phyloP scores from a whole-genome alignment of 805 yeast genomes.

The Lachancea meyersii region DNA sequence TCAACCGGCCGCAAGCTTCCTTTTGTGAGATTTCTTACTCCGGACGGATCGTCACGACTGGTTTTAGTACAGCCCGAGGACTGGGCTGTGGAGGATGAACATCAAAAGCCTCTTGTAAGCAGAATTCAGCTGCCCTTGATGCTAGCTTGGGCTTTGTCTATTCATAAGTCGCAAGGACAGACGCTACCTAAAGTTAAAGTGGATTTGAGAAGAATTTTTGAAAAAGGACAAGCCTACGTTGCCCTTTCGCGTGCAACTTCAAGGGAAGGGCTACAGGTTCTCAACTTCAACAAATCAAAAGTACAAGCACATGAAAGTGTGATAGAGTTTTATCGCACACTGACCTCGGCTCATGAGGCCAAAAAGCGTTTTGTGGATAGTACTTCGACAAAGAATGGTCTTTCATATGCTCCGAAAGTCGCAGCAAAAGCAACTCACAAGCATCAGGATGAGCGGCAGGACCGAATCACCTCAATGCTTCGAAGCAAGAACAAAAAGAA shows the following conservation, averaged over 20 bases:
- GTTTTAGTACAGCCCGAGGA: constrained; percentile 74
- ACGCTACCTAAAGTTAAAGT: constrained; percentile 72
- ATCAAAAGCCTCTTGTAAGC: constrained; percentile 58
- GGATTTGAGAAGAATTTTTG: constrained; percentile 71
- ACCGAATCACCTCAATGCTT: constrained; percentile 16
- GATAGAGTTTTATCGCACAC: constrained; percentile 53
- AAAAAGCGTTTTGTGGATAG: constrained; percentile 11
- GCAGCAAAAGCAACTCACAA: constrained; percentile 1
- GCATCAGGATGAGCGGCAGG: constrained; percentile 8
- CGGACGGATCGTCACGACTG: constrained; percentile 68
- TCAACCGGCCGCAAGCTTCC: constrained; percentile 53
- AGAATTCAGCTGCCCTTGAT: constrained; percentile 80
- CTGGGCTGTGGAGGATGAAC: constrained; percentile 75
- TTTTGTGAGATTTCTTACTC: constrained; percentile 64
- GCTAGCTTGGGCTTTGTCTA: constrained; percentile 94
- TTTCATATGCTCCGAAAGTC: constrained; percentile 6
- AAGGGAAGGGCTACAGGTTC: constrained; percentile 74
- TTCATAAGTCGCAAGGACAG: constrained; percentile 95
- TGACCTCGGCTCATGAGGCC: constrained; percentile 33
- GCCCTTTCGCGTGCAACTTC: constrained; percentile 88
- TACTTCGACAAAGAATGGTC: constrained; percentile 6
- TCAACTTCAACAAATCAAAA: constrained; percentile 57
- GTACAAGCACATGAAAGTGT: constrained; percentile 72
- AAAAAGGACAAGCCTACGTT: constrained; percentile 92
- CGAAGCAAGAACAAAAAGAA: constrained; percentile 9